phyloP scores from a whole-genome alignment of 1,139 yeast genomes.

The Kodamaea sp. region DNA sequence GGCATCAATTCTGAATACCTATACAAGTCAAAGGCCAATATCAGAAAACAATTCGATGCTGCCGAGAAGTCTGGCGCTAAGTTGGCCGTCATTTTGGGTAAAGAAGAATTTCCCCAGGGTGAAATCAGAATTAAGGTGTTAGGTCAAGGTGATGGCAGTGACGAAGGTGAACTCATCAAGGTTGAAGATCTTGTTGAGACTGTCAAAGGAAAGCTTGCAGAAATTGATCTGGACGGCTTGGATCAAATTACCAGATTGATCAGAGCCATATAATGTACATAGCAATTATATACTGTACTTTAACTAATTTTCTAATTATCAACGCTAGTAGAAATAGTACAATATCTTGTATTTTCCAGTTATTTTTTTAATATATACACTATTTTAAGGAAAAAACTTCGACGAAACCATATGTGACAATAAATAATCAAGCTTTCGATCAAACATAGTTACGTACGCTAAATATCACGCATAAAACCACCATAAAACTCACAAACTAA shows the following conservation, averaged over 20 bases:
- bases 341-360: neutral
- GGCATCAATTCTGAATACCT: conserved; percentile 90
- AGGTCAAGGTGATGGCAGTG: conserved; percentile 87
- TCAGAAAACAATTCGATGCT: conserved; percentile 94
- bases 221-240: conserved; percentile 45
- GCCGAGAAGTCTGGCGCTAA: conserved; percentile 95
- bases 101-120: conserved; percentile 85
- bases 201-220: conserved; percentile 55
- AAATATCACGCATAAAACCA: no score
- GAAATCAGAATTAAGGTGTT: conserved; percentile 80
- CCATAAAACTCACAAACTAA: no score
- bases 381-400: no score
- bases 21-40: conserved; percentile 89
- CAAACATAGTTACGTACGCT: no score
- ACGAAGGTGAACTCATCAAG: conserved; percentile 78
- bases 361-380: neutral
- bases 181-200: conserved; percentile 57
- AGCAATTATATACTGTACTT: neutral
- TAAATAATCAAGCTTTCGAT: no score
- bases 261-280: conserved; percentile 42
- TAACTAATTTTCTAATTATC: no score
- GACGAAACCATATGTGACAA: no score
- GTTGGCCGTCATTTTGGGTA: conserved; percentile 89
- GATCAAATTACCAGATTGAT: conserved; percentile 62
- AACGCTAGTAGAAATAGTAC: neutral